Evolutionary conservation across 352 stramenopile species (phyloP), one percentile per base, ranked within the genome.

Genomic region (Pythium plurisporium): DNA sequence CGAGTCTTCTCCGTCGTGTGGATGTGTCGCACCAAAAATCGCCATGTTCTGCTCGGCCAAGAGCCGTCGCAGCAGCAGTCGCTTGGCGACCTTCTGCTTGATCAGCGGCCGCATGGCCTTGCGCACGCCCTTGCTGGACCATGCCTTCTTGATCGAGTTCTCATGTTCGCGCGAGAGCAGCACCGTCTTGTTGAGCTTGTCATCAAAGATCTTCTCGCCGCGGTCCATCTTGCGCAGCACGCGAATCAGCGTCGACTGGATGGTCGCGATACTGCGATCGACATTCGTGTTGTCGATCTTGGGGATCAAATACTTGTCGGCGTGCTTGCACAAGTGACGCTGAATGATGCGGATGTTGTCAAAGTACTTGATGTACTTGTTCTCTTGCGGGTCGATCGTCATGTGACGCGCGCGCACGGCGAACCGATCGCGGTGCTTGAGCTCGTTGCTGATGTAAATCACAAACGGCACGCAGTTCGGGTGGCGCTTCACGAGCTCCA

Each of bases 281-380:
- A 95, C 85, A 49, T 95, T 95, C 6, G 85, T 95, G 59, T 95
- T 95, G 68, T 95, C 81, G 38, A 95, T 89, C 61, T 93, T 95
- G 8, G 85, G 85, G 56, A 95, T 95, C n/a, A 95, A 60, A 44
- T 64, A 87, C 41, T 85, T 80, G 61, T 95, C 82, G 17, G 82
- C 85, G 52, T 92, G 72, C 63, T 95, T 95, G 63, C 81, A 90
- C 22, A 92, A 63, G 59, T 93, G 79, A 31, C 79, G 77, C 72
- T 95, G 85, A 59, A 95, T 95, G 60, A 91, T 87, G 63, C 83
- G 82, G 58, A 95, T 95, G 57, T 95, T 95, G 65, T 93, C 85
- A 60, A 95, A 95, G 67, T 92, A 87, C 56, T 93, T 89, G 59
- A 95, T 95, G 66, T 95, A 95, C 67, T 95, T 95, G 71, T 95